These are phyloP conservation scores for Microdochium nivale DNA, from an alignment of 2,329 filamentous ascomycete species.

Conservation along the genomic window DNA sequence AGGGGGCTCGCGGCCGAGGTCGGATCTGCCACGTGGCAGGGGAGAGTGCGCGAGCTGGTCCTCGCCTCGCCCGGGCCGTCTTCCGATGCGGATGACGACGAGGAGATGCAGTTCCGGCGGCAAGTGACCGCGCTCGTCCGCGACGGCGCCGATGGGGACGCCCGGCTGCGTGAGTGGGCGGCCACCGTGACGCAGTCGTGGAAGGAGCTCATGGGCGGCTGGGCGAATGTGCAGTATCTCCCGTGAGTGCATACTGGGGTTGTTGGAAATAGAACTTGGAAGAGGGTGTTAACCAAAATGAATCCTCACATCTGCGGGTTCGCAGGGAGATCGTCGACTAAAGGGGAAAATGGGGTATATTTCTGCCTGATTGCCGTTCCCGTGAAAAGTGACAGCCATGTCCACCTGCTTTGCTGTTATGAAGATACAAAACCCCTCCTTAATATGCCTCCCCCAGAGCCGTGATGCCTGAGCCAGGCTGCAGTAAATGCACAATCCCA, in stretches of 20 bases:
- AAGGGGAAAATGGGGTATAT: not conserved
- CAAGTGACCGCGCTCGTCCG: constrained; percentile 17
- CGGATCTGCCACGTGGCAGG: not conserved
- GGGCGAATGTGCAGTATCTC: constrained; percentile 19
- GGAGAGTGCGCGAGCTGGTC: not conserved
- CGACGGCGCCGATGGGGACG: constrained; percentile 15
- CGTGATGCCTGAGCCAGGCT: too few relatives aligned
- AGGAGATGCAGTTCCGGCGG: constrained; percentile 9
- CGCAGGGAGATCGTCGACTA: not conserved
- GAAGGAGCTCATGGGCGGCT: constrained; percentile 27
- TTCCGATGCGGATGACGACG: constrained; percentile 6
- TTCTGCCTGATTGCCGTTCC: not conserved
- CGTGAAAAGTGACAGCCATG: not conserved
- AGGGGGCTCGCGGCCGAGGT: constrained; percentile 13
- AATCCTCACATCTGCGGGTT: too few relatives aligned
- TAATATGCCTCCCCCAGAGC: too few relatives aligned
- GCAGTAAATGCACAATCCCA: too few relatives aligned
- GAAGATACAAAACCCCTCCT: too few relatives aligned
- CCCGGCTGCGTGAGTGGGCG: constrained; percentile 18
- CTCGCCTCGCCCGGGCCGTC: not conserved
- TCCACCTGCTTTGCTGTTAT: too few relatives aligned
- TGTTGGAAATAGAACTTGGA: not conserved
- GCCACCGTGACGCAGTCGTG: constrained; percentile 26
- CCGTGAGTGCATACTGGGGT: too few relatives aligned
- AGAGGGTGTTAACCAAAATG: not conserved